Conservation (phyloP, 441 rosid genomes). For the Erodium moschatum region DNA sequence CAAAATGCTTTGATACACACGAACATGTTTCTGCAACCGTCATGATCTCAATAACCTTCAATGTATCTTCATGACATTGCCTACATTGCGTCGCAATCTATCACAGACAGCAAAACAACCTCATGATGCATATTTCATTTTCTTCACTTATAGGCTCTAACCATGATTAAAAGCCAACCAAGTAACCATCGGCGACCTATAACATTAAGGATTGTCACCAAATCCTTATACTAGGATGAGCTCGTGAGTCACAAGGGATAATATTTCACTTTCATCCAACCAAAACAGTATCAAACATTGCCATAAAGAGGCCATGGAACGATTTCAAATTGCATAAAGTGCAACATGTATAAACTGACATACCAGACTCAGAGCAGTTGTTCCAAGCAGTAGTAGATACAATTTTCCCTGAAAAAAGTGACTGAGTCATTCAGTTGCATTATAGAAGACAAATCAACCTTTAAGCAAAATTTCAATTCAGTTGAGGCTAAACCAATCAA, state of each 20-base stretch:
- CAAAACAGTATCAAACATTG: neutral
- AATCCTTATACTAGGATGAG: neutral
- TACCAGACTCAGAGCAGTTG: conserved; percentile 94
- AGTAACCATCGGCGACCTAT: neutral
- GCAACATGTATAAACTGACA: conserved; percentile 14
- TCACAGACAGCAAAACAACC: neutral
- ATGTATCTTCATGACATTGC: neutral
- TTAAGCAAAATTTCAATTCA: too few relatives aligned
- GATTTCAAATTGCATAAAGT: neutral
- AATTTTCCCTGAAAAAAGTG: conserved; percentile 60
- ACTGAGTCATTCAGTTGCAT: conserved; percentile 2
- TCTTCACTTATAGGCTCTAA: neutral
- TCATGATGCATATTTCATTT: neutral
- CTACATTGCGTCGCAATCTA: neutral
- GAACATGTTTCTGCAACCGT: neutral
- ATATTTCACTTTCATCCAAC: neutral
- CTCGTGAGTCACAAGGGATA: neutral
- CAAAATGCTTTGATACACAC: too few relatives aligned
- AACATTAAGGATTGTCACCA: neutral
- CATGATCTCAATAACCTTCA: neutral
- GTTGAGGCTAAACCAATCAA: too few relatives aligned
- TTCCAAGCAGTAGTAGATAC: conserved; percentile 84
- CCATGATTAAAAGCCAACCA: neutral
- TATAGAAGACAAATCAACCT: neutral
- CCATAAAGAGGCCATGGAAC: neutral